phyloP scores from a whole-genome alignment of 176 grass and related monocot species.

The Juncus inflexus region DNA sequence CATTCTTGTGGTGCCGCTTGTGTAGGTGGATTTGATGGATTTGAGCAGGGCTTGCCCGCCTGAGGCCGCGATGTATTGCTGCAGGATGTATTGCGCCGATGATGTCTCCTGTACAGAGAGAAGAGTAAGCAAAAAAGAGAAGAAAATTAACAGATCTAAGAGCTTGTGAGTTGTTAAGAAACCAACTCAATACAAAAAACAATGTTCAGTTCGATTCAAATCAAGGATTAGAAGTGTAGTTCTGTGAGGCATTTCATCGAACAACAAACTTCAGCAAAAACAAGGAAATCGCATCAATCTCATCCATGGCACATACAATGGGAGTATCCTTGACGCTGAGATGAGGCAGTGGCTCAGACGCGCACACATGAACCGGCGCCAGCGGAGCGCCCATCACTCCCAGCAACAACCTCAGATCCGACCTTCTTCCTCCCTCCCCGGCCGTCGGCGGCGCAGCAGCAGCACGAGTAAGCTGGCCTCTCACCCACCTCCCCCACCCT shows the following conservation, averaged over 20 bases:
- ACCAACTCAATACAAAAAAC: not conserved
- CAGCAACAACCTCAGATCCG: slow-evolving; percentile 65
- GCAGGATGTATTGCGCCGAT: slow-evolving; percentile 89
- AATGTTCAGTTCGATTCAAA: not conserved
- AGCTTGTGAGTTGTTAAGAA: not conserved
- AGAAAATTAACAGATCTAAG: slow-evolving; percentile 13
- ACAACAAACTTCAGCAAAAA: not conserved
- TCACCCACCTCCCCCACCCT: slow-evolving; percentile 62
- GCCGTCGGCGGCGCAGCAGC: slow-evolving; percentile 9
- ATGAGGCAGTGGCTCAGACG: slow-evolving; percentile 69
- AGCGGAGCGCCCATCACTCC: slow-evolving; percentile 84
- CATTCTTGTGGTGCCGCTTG: slow-evolving; percentile 76
- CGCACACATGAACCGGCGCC: slow-evolving; percentile 65
- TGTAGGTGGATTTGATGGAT: slow-evolving; percentile 50
- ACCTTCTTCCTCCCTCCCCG: slow-evolving; percentile 23
- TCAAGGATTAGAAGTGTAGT: not conserved
- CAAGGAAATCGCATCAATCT: slow-evolving; percentile 31
- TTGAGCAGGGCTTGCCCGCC: slow-evolving; percentile 60
- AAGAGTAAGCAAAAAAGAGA: not conserved
- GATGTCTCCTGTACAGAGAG: slow-evolving; percentile 66
- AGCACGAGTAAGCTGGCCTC: slow-evolving; percentile 48
- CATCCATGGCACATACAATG: slow-evolving; percentile 33
- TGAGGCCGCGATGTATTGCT: slow-evolving; percentile 77
- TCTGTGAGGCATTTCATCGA: not conserved
- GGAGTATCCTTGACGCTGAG: slow-evolving; percentile 90